Evolutionary conservation across 768 basidiomycete genomes (phyloP), one percentile per base, ranked within the genome.

Genomic region (Piloderma croceum): DNA sequence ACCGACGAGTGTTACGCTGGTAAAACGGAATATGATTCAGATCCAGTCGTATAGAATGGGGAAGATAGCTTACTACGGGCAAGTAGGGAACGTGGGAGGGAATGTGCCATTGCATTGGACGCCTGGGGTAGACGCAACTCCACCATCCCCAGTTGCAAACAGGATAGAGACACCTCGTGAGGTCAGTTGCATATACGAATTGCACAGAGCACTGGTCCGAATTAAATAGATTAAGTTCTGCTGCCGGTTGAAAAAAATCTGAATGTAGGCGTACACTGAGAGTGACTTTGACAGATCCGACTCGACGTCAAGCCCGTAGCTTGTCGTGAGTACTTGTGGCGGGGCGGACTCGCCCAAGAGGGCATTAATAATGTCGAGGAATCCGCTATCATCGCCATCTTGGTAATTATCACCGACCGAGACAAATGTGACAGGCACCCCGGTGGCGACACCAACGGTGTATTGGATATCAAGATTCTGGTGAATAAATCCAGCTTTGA

Each of bases 91-190:
- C n/a, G 10, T 22, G 4, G 57, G 54, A 19, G 61, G 36, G 52
- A 76, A 71, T 24, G 54, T 67, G 9, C 17, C 42, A 42, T 67
- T 71, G 23, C 38, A 45, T 7, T 63, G 68, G 33, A 63, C 46
- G 12, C 46, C 45, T 3, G 43, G 49, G 22, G 49, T 44, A 13
- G 19, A 18, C 15, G 25, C 68, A 4, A 80, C 80, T 17, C 81
- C 81, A 5, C 58, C 52, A 38, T 84, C 81, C 9, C 83, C 81
- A 24, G 76, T 76, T 25, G 70, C 66, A 58, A 79, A 79, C 22
- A 77, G 50, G 4, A 84, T 42, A 4, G 77, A 74, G 13, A 76
- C 66, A 11, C 82, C 83, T 39, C 81, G 71, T 18, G 73, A 60
- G 17, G 80, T 80, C 22, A 78, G 65, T 29, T 53, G 45, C 27